Conservation (phyloP, 345 rosid species). For the Fremontodendron californicum region DNA sequence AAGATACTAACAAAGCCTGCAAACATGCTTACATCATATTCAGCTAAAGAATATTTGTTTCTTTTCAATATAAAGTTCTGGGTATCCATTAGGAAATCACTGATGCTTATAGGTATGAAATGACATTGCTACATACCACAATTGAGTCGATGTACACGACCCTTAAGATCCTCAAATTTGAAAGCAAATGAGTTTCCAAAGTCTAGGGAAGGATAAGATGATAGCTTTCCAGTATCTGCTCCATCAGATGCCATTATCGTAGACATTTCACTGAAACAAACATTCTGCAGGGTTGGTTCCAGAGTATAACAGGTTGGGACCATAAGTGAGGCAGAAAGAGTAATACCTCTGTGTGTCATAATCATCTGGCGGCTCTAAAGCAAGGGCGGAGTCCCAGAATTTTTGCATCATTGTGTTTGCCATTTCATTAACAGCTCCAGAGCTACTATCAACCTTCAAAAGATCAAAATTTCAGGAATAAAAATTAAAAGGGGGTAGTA, state of each 20-base stretch:
- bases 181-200: constrained; percentile 74
- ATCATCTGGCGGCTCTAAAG: constrained; percentile 87
- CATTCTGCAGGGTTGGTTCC: constrained; percentile 20
- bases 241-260: constrained; percentile 63
- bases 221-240: constrained; percentile 49
- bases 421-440: constrained; percentile 86
- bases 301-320: constrained; percentile 11
- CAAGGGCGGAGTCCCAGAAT: constrained; percentile 97
- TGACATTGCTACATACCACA: constrained; percentile 41
- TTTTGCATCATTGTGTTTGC: constrained; percentile 98
- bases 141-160: constrained; percentile 81
- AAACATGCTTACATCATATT: neutral
- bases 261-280: constrained; percentile 73
- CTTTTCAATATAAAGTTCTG: neutral
- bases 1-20: neutral
- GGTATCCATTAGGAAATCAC: neutral
- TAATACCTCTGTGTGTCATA: constrained; percentile 80
- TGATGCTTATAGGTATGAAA: neutral
- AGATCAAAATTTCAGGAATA: neutral
- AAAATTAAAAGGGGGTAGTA: neutral
- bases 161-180: constrained; percentile 79
- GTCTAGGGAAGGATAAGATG: constrained; percentile 65
- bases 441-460: constrained; percentile 72
- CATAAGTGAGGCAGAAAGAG: constrained; percentile 11
- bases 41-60: neutral